Evolutionary conservation across 2,329 filamentous ascomycete species (phyloP), one percentile per base, ranked within the genome.

Genomic region (Rhinocladiella similis): DNA sequence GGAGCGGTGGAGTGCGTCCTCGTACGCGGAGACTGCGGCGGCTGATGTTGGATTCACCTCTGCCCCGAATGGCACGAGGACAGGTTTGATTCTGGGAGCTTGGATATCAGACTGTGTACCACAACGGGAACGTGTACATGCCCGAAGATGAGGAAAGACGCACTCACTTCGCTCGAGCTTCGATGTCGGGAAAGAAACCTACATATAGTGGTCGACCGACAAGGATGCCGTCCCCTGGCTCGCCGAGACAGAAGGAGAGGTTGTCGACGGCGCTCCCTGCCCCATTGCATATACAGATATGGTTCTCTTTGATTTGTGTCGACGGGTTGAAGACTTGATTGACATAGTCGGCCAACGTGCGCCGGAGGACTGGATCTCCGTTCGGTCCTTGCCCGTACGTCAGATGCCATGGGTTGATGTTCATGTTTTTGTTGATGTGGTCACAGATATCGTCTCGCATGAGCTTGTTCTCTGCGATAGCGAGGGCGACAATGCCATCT

Each of bases 101-200:
- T 12, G 29, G 29, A 12, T 12, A 33, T 33, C 29, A 33, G 29
- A 10, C 29, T 33, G 29, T 9, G 10, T 33, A 27, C 22, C 13
- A 13, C 9, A 10, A 5, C 13, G 16, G 2, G 18, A 20, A 16
- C n/a, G 9, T 13, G 10, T 18, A 22, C 16, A 42, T 48, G n/a
- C 33, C n/a, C n/a, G n/a, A n/a, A n/a, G n/a, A n/a, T n/a, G n/a
- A 19, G 16, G 14, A 33, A 41, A 7, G 22, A 42, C 29, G 36
- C 10, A 55, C 56, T 42, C 45, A 56, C 54, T 60, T 58, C 0
- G 77, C 73, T 49, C 76, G 73, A 16, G 74, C 72, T 0, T 74
- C 73, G 43, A 81, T 77, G 62, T 83, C 80, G 1, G 74, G 65
- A 19, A 75, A 70, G 52, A 82, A 82, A 14, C 75, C 70, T 16